Evolutionary conservation across 495 filamentous ascomycete genomes (phyloP), one percentile per base, ranked within the genome.

Genomic region (Parmelia sp.): DNA sequence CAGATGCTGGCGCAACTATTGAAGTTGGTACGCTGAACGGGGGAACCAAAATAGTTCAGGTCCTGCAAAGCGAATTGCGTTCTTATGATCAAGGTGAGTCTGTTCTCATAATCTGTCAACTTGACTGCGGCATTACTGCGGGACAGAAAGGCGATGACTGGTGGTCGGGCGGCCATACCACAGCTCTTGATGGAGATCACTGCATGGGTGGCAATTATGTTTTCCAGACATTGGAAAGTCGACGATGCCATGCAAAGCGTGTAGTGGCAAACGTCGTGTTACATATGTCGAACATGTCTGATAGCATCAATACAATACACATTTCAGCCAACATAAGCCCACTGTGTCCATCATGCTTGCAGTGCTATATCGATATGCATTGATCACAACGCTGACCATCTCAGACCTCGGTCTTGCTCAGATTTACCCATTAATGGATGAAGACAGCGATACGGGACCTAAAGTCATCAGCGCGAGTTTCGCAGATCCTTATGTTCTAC

Each of bases 351-450:
- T 56, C 61, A 44, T 61, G 44, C 45, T 55, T 61, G 36, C 64
- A 45, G 49, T 68, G 64, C 60, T 56, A 45, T 44, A 36, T 63
- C 47, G 56, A 58, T n/a, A 45, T 27, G 3, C 40, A 21, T 37
- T 65, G 45, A 31, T 31, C 40, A 51, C 29, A 47, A 21, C 19
- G 56, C 66, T 69, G 65, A 70, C 69, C 58, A 55, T 27, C 63
- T n/a, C 69, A 92, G 91, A 96, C 71, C 78, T 97, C 56, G 87
- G 87, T 14, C 80, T 99, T 42, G 82, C 85, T 53, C 92, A 97
- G 71, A 97, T 97, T 37, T 82, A 96, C 62, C 90, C 91, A 3
- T 86, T 97, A 77, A 82, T 85, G 62, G 93, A 97, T 66, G 94
- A 96, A 68, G 89, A 90, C 56, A 90, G 85, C 0, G 91, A 86